Conservation (phyloP, 305 asterid genomes). For the Fraxinus ornus region DNA sequence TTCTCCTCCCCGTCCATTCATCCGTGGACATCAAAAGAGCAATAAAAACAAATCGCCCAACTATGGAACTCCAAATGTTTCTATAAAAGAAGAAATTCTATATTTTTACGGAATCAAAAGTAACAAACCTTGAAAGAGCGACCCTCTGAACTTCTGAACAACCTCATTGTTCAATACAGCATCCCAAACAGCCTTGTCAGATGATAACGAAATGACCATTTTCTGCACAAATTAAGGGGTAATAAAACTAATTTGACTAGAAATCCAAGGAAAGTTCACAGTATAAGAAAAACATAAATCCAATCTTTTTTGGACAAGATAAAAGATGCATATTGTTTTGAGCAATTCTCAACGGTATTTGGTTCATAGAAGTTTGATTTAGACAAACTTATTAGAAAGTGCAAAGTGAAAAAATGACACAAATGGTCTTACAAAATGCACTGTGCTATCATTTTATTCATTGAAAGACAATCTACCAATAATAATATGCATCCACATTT, state of each 20-base stretch:
- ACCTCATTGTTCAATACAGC: slow-evolving; percentile 75
- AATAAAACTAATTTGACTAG: background rate
- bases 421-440: background rate
- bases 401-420: no score
- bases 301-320: background rate
- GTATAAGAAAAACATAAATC: background rate
- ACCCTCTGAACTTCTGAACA: slow-evolving; percentile 63
- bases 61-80: background rate
- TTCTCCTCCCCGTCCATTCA: background rate
- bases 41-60: background rate
- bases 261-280: background rate
- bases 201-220: slow-evolving; percentile 70
- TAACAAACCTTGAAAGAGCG: slow-evolving; percentile 48
- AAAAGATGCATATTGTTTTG: background rate
- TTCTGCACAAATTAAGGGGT: slow-evolving; percentile 31
- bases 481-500: background rate
- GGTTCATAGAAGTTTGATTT: background rate
- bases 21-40: background rate
- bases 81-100: background rate
- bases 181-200: slow-evolving; percentile 81
- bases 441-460: background rate
- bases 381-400: background rate
- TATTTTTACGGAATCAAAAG: background rate
- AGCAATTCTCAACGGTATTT: background rate
- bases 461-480: background rate